Conservation (phyloP, 1,284 basidiomycete species). For the Neolentinus lepideus region DNA sequence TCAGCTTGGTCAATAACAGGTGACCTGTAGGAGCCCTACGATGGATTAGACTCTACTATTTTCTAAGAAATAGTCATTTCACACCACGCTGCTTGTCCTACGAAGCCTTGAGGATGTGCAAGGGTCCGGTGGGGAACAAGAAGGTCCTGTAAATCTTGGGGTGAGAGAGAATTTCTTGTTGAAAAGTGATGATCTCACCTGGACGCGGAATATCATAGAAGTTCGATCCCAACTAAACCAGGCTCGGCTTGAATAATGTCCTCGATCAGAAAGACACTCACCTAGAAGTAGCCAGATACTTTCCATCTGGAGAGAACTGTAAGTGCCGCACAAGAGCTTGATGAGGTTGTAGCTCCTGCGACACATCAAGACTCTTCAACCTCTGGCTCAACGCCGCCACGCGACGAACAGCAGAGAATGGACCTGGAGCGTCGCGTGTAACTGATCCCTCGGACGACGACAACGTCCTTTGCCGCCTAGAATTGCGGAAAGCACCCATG, state of each 20-base stretch:
- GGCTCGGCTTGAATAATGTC: not conserved
- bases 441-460: conserved; percentile 27
- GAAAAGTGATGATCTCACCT: conserved; percentile 28
- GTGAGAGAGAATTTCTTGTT: conserved; percentile 7
- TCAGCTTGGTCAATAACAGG: conserved; percentile 58
- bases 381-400: conserved; percentile 51
- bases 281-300: conserved; percentile 67
- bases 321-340: conserved; percentile 59
- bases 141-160: conserved; percentile 33
- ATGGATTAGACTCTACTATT: not conserved
- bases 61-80: not conserved
- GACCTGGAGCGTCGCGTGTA: not conserved
- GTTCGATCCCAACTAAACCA: conserved; percentile 66
- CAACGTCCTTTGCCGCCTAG: conserved; percentile 34
- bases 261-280: conserved; percentile 16
- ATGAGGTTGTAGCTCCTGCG: conserved; percentile 59
- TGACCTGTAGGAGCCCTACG: conserved; percentile 61
- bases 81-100: conserved; percentile 74
- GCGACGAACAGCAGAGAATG: conserved; percentile 27
- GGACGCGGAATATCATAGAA: conserved; percentile 65
- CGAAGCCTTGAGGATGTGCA: conserved; percentile 68
- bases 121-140: conserved; percentile 57
- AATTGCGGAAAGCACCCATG: conserved; percentile 5
- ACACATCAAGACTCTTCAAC: conserved; percentile 45
- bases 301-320: conserved; percentile 68